These are phyloP conservation scores for Penicillium chermesinum DNA, from an alignment of 495 filamentous ascomycete genomes.

Conservation along the genomic window DNA sequence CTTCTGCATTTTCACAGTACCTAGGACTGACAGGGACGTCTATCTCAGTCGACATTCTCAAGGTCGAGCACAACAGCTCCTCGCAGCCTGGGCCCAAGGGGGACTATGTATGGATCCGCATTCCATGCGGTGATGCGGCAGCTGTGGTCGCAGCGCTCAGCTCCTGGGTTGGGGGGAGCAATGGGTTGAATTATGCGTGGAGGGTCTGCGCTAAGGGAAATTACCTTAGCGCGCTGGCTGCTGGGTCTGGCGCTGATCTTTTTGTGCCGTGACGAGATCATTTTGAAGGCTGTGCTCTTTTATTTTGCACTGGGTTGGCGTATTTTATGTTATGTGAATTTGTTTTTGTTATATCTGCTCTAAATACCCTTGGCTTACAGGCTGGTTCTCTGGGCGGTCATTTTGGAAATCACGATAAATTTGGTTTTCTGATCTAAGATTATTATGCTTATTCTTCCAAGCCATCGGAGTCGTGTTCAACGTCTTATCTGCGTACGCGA, in stretches of 20 bases:
- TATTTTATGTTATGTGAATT: too few species aligned
- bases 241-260: slow-evolving; percentile 40
- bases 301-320: too few species aligned
- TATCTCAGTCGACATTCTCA: slow-evolving; percentile 76
- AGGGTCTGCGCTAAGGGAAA: slow-evolving; percentile 52
- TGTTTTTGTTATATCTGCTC: too few species aligned
- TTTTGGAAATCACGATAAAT: too few species aligned
- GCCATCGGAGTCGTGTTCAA: too few species aligned
- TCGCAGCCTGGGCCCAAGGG: slow-evolving; percentile 3
- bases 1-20: slow-evolving; percentile 69
- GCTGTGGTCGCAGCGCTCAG: slow-evolving; percentile 64
- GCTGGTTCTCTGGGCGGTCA: too few species aligned
- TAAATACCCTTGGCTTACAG: too few species aligned
- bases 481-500: too few species aligned
- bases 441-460: too few species aligned
- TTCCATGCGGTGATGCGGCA: slow-evolving; percentile 62
- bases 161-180: slow-evolving; percentile 50
- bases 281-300: too few species aligned
- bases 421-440: too few species aligned
- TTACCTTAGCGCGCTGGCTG: slow-evolving; percentile 45
- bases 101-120: slow-evolving; percentile 62
- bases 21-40: slow-evolving; percentile 72
- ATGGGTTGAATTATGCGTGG: slow-evolving; percentile 47
- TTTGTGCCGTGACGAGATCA: slow-evolving; percentile 27
- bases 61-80: slow-evolving; percentile 36